phyloP scores from a whole-genome alignment of 2,329 filamentous ascomycete species.

The Plenodomus lindquistii region DNA sequence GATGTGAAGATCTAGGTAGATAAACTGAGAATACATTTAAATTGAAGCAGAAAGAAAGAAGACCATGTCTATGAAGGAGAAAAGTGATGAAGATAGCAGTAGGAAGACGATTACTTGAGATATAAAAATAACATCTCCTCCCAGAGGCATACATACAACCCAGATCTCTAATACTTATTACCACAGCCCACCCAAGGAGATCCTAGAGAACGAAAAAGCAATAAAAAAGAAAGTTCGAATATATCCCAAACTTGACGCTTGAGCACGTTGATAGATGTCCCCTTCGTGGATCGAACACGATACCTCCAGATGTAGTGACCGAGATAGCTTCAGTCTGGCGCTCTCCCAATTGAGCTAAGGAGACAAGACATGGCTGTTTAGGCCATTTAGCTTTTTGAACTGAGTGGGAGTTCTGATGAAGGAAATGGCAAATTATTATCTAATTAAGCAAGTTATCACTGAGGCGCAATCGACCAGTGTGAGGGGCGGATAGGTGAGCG shows the following conservation, averaged over 20 bases:
- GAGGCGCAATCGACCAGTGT: not conserved
- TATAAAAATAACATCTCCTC: no score
- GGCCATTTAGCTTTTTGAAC: constrained; percentile 3
- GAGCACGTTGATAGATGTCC: constrained; percentile 22
- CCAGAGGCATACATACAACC: no score
- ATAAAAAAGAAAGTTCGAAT: constrained; percentile 11
- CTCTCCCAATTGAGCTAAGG: constrained; percentile 39
- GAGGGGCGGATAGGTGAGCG: not conserved
- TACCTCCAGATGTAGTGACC: constrained; percentile 37
- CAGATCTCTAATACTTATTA: no score
- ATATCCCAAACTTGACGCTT: constrained; percentile 4
- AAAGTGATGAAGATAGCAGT: no score
- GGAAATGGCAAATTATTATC: not conserved
- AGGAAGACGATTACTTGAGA: no score
- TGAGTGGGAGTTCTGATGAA: constrained; percentile 2
- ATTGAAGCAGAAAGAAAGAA: no score
- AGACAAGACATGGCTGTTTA: constrained; percentile 19
- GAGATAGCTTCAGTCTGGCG: constrained; percentile 36
- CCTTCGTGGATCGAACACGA: constrained; percentile 38
- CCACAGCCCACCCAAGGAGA: no score
- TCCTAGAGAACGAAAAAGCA: not conserved
- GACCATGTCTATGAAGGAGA: no score
- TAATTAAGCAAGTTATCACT: not conserved
- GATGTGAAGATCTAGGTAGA: no score
- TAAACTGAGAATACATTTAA: no score